Percentiles rank a stretch among this genome's conserved stretches.
Conservation (phyloP, 2,329 filamentous ascomycete species). For the Clarireedia hainanense region DNA sequence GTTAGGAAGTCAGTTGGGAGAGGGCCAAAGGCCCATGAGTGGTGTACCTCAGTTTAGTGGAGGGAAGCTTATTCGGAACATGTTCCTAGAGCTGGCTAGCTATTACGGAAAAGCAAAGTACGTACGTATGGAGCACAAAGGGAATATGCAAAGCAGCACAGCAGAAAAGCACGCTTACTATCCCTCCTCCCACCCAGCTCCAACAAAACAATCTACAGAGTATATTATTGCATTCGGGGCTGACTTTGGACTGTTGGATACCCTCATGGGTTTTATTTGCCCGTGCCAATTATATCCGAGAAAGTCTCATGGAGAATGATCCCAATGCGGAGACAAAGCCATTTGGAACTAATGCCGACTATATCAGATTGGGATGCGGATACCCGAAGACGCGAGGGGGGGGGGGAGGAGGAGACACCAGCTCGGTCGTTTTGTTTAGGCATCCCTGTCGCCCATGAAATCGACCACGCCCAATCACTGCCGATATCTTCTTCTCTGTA, state of each 20-base stretch:
- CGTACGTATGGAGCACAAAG: background rate
- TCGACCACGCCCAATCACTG: no score
- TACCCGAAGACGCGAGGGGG: background rate
- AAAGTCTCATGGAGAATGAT: background rate
- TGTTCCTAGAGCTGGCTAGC: background rate
- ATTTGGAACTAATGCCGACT: background rate
- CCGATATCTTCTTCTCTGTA: no score
- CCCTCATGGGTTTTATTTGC: background rate
- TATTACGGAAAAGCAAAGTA: background rate
- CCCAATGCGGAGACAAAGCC: background rate
- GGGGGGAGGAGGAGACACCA: background rate
- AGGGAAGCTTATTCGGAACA: background rate
- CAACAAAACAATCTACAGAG: background rate
- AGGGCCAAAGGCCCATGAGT: background rate
- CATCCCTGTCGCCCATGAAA: no score
- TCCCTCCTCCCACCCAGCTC: background rate
- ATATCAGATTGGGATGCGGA: background rate
- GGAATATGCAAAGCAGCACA: no score
- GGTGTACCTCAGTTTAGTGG: background rate
- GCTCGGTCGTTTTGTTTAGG: no score
- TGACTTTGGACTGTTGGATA: background rate
- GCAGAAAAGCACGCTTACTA: background rate
- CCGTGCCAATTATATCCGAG: background rate
- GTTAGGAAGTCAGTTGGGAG: background rate
- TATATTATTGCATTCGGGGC: background rate